Percentiles rank a stretch among this genome's conserved stretches.
These are phyloP conservation scores for Clarireedia paspali DNA, from an alignment of 2,329 filamentous ascomycete genomes.

Conservation along the genomic window DNA sequence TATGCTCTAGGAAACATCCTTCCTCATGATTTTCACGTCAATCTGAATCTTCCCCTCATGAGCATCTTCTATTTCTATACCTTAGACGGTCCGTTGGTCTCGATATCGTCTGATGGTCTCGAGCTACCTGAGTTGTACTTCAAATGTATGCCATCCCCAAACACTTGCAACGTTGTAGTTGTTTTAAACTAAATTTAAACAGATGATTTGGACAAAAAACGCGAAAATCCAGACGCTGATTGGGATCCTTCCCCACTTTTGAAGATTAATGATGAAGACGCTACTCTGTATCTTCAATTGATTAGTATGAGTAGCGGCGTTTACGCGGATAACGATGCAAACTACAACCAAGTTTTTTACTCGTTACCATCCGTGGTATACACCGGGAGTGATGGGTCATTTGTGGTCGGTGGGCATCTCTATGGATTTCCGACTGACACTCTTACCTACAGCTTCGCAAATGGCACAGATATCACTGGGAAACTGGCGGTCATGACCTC, in stretches of 20 bases:
- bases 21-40: slow-evolving; percentile 48
- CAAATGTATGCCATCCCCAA: neutral
- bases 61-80: slow-evolving; percentile 33
- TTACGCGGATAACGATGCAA: slow-evolving; percentile 32
- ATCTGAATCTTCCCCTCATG: slow-evolving; percentile 40
- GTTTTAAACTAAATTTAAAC: neutral
- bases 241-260: slow-evolving; percentile 38
- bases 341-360: slow-evolving; percentile 33
- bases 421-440: slow-evolving; percentile 25
- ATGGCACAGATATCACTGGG: slow-evolving; percentile 27
- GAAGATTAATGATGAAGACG: slow-evolving; percentile 46
- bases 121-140: slow-evolving; percentile 46
- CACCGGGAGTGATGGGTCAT: slow-evolving; percentile 14
- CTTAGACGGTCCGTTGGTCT: slow-evolving; percentile 37
- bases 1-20: slow-evolving; percentile 29
- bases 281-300: slow-evolving; percentile 38
- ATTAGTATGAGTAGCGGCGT: slow-evolving; percentile 30
- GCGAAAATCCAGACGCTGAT: neutral
- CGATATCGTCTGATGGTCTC: slow-evolving; percentile 49
- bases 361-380: neutral
- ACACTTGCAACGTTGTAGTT: neutral
- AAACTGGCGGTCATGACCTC: slow-evolving; percentile 26
- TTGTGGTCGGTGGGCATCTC: slow-evolving; percentile 20
- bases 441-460: slow-evolving; percentile 31
- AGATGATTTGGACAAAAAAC: slow-evolving; percentile 10